Evolutionary conservation across 2,329 filamentous ascomycete species (phyloP).

Genomic region (Cladosporium oxysporum): DNA sequence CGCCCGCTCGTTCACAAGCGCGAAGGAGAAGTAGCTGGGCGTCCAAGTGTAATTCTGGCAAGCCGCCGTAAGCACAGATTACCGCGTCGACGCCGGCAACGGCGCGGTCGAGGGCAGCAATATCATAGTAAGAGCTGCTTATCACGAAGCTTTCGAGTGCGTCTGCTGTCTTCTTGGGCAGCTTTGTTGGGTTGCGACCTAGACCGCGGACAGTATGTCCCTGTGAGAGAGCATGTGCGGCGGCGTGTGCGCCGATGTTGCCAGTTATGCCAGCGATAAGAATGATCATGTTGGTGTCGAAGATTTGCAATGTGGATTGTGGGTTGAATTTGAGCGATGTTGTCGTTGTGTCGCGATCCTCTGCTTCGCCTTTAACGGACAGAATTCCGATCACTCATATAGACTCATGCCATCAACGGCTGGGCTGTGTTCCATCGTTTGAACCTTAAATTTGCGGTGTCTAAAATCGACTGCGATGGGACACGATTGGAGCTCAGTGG

Average conservation of each 20-base stretch:
- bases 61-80: conserved; percentile 21
- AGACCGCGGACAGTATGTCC: conserved; percentile 34
- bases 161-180: conserved; percentile 41
- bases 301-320: not conserved
- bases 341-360: not conserved
- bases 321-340: not conserved
- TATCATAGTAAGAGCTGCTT: conserved; percentile 20
- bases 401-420: not conserved
- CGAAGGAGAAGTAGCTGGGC: conserved; percentile 21
- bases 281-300: conserved; percentile 3
- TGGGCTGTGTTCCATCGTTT: not conserved
- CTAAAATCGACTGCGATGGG: not conserved
- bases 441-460: not conserved
- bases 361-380: not conserved
- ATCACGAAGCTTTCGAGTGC: conserved; percentile 21
- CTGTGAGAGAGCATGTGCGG: conserved; percentile 36
- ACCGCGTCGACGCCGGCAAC: conserved; percentile 20
- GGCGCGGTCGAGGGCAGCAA: conserved; percentile 20
- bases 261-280: conserved; percentile 21
- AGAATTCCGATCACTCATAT: not conserved
- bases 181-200: conserved; percentile 51
- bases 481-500: not conserved
- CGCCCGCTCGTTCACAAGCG: conserved; percentile 21
- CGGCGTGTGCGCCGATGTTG: conserved; percentile 22
- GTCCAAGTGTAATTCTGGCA: conserved; percentile 22